phyloP scores from a whole-genome alignment of 768 basidiomycete genomes.

The Calocera viscosa region DNA sequence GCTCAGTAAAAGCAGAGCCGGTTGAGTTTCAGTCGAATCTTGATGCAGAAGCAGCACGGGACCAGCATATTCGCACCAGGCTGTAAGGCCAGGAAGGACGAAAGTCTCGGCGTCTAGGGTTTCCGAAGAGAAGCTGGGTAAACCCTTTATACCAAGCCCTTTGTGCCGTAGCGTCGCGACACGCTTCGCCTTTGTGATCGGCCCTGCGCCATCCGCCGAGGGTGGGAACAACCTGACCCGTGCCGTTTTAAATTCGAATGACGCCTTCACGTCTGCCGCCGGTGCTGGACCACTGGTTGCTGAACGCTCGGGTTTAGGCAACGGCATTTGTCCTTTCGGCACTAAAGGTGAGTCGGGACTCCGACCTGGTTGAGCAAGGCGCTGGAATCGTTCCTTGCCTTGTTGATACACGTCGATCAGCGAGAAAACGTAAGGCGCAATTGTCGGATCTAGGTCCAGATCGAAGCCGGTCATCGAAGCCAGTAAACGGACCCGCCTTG shows the following conservation, averaged over 20 bases:
- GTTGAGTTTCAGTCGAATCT: constrained; percentile 27
- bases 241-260: constrained; percentile 73
- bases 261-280: constrained; percentile 49
- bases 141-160: background rate
- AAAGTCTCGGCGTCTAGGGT: constrained; percentile 14
- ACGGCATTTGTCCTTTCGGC: background rate
- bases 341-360: background rate
- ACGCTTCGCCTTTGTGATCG: background rate
- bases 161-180: background rate
- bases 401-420: constrained; percentile 72
- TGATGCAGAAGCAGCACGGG: constrained; percentile 5
- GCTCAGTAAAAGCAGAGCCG: constrained; percentile 66
- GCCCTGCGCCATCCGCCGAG: background rate
- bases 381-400: constrained; percentile 65
- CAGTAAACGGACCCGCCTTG: constrained; percentile 45
- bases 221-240: constrained; percentile 45
- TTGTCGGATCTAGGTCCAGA: constrained; percentile 68
- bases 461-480: constrained; percentile 75
- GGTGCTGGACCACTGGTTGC: background rate
- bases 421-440: constrained; percentile 68
- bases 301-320: background rate
- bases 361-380: constrained; percentile 34
- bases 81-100: constrained; percentile 56
- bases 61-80: constrained; percentile 56
- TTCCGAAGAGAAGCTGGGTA: background rate